Evolutionary conservation across 257 asterid genomes (phyloP).

Genomic region (Solanum chiquidenum): DNA sequence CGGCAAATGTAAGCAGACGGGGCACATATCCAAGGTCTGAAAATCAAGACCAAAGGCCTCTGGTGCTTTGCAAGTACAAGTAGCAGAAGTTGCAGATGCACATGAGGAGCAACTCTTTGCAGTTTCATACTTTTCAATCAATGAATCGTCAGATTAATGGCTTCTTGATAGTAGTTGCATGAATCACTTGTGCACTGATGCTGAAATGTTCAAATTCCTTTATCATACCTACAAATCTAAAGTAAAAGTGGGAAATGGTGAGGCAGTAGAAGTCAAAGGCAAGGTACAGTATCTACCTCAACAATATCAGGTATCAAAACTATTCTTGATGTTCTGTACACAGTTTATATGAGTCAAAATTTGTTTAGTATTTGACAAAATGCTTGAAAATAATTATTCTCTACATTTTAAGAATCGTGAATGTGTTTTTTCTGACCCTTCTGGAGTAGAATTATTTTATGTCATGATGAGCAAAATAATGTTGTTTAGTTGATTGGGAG

Average conservation of each 20-base stretch:
- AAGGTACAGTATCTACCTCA: no score
- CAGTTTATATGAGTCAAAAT: no score
- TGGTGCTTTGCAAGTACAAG: not conserved
- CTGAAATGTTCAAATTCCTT: not conserved
- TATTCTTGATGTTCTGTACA: not conserved
- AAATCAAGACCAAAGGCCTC: no score
- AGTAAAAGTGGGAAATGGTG: not conserved
- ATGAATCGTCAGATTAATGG: not conserved
- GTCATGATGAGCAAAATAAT: not conserved
- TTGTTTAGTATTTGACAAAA: no score
- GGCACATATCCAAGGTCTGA: no score
- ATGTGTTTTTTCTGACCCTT: not conserved
- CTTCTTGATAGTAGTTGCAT: not conserved
- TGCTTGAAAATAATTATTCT: no score
- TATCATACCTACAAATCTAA: not conserved
- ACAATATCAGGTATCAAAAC: no score
- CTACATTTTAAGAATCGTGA: no score
- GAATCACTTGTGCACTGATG: not conserved
- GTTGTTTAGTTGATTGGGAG: not conserved
- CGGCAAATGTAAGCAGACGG: no score
- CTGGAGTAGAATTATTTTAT: not conserved
- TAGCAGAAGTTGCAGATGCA: not conserved
- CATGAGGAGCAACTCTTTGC: not conserved
- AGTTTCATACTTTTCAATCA: not conserved
- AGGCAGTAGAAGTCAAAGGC: no score